Conservation (phyloP, 768 basidiomycete genomes). For the Auricularia cornea region DNA sequence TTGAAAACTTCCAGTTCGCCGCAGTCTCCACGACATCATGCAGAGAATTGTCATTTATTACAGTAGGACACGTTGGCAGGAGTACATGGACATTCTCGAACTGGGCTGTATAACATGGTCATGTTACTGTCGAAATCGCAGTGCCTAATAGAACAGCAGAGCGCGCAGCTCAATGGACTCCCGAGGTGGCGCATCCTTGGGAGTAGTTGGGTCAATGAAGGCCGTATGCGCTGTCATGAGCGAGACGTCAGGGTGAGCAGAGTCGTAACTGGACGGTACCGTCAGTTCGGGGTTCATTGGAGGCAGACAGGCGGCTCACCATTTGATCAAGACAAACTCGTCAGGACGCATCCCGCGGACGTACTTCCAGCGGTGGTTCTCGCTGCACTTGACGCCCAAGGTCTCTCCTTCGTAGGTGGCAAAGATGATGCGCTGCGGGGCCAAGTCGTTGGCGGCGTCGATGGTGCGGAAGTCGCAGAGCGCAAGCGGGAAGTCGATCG, state of each 20-base stretch:
- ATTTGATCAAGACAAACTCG: slow-evolving; percentile 46
- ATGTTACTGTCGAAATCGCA: neutral
- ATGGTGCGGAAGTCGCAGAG: slow-evolving; percentile 45
- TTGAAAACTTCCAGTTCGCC: too few relatives aligned
- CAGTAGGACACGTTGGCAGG: too few relatives aligned
- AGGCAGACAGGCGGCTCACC: slow-evolving; percentile 23
- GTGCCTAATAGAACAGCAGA: slow-evolving; percentile 31
- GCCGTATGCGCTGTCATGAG: slow-evolving; percentile 56
- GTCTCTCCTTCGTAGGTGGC: slow-evolving; percentile 48
- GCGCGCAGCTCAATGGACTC: slow-evolving; percentile 38
- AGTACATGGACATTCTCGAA: too few relatives aligned
- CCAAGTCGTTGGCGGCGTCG: slow-evolving; percentile 31
- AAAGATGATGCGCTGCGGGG: slow-evolving; percentile 38
- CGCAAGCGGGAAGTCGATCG: slow-evolving; percentile 42
- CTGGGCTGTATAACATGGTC: too few relatives aligned
- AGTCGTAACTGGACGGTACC: slow-evolving; percentile 26
- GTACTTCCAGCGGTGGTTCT: slow-evolving; percentile 47
- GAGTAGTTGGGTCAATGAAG: slow-evolving; percentile 47
- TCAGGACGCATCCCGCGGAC: slow-evolving; percentile 37
- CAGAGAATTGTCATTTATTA: too few relatives aligned
- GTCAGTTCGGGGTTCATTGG: neutral
- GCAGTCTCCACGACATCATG: too few relatives aligned
- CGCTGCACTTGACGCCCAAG: slow-evolving; percentile 35
- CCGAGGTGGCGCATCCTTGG: slow-evolving; percentile 37
- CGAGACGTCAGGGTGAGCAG: slow-evolving; percentile 34